Evolutionary conservation across 331 rosid species (phyloP).

Genomic region (Saraca asoca): DNA sequence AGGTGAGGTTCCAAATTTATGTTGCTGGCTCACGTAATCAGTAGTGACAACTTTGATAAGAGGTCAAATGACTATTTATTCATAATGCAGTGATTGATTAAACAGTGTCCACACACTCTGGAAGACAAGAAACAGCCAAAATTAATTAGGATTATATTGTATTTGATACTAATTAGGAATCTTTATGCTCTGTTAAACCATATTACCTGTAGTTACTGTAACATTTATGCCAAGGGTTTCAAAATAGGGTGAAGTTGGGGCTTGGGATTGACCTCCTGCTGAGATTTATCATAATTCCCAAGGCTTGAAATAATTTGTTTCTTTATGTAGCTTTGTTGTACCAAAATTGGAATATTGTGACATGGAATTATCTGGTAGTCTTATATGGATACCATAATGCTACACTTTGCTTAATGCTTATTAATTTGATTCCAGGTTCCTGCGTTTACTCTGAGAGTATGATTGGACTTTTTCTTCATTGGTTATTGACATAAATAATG

Average conservation of each 20-base stretch:
- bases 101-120: background rate
- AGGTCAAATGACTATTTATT: constrained; percentile 24
- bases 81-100: background rate
- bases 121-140: background rate
- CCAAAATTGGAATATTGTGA: too few species aligned
- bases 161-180: background rate
- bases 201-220: background rate
- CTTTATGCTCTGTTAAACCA: background rate
- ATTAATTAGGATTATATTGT: background rate
- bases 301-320: constrained; percentile 7
- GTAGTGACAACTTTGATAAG: constrained; percentile 14
- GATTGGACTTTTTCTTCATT: constrained; percentile 85
- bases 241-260: constrained; percentile 16
- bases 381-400: constrained; percentile 25
- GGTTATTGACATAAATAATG: constrained; percentile 80
- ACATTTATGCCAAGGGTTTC: background rate
- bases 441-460: constrained; percentile 70
- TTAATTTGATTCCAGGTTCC: constrained; percentile 63
- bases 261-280: background rate
- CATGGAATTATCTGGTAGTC: too few species aligned
- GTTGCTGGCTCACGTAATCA: constrained; percentile 20
- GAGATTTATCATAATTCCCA: background rate
- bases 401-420: background rate
- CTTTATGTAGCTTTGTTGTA: too few species aligned
- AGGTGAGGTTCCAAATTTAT: constrained; percentile 53